Evolutionary conservation across 805 yeast genomes (phyloP), one percentile per base, ranked within the genome.

Genomic region (Helenozyma baotianmanensis): DNA sequence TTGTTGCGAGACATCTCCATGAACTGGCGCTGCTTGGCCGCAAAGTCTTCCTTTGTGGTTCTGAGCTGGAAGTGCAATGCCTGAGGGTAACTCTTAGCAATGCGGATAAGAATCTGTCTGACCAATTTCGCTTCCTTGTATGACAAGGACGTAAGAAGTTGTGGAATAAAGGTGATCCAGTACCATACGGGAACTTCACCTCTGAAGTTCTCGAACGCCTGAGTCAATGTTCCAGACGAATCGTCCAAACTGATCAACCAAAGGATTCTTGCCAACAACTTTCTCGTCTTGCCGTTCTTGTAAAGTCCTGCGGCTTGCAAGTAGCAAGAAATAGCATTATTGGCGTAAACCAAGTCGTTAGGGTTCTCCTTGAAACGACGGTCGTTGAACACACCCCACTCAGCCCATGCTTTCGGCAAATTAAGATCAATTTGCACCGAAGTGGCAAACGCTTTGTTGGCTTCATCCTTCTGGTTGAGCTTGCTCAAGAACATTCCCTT

Each of bases 141-240:
- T 1, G 97, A 85, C 39, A 92, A 67, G 0, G 96, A 81, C 0
- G 96, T 82, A 46, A 92, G 67, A 39, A 92, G 68, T 59, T 94
- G 98, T 2, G 98, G 98, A 45, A 92, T 88, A 51, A 83, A 92
- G 0, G 97, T 87, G 27, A 92, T 87, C 97, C 97, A 92, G 58
- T 90, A 90, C 99, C 99, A 92, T 2, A 90, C 96, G 4, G 99
- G 98, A 25, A 87, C 87, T 43, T 94, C 99, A 14, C 97, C 97
- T 42, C 89, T 76, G 56, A 86, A 92, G 30, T 83, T 79, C 35
- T 88, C 96, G 58, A 90, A 90, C 0, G 97, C 95, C 40, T 79
- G 79, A 0, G 94, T 77, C 29, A 92, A 68, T 0, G 88, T 74
- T 1, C 94, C 95, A 4, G 77, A 68, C 1, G 82, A 68, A 56